Base-by-base conservation (phyloP, 768 basidiomycete species). In the Lactarius pseudohatsudake region DNA sequence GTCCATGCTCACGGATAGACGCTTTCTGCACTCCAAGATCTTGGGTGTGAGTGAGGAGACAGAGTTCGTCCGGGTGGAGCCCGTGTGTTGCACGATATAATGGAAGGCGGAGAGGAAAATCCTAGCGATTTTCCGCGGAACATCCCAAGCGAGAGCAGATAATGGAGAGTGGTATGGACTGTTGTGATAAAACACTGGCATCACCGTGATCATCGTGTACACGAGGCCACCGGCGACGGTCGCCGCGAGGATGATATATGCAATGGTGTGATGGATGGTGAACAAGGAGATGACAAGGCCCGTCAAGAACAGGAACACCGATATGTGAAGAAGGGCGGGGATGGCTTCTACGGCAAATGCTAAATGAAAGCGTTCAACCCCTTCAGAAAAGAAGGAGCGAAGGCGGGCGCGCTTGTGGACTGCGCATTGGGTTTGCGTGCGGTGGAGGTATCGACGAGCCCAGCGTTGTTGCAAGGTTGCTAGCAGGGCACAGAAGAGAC, bases 201-300 rank as follows among this genome's bases (percentile, higher is more conserved):
- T 30, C 7, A 68, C 16, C 4, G 66, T 68, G 41, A 65, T 64
- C n/a, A 22, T 34, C 1, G 11, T 9, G 34, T 68, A 68, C 18
- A n/a, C n/a, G n/a, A n/a, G n/a, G n/a, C n/a, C n/a, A n/a, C n/a
- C n/a, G n/a, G n/a, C n/a, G n/a, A n/a, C 1, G 16, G 54, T 56
- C 16, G 41, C 50, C 5, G 58, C 54, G 4, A 68, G 41, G 53
- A 20, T 20, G 53, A 55, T 13, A 41, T 34, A 53, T 15, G 64
- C 66, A 22, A 68, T 40, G n/a, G 54, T 56, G 45, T 60, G 58
- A 7, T 68, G 64, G 28, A 65, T 59, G 41, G 28, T 38, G 18
- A 65, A 59, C 16, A 65, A 41, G 36, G 64, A 68, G 43, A 68
- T 41, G 64, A 66, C 63, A 3, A 68, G 64, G 18, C 66, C 66